Percentiles rank a stretch among this genome's conserved stretches.
Evolutionary conservation across 2,329 filamentous ascomycete species (phyloP).

Genomic region (Cadophora luteo-olivacea): DNA sequence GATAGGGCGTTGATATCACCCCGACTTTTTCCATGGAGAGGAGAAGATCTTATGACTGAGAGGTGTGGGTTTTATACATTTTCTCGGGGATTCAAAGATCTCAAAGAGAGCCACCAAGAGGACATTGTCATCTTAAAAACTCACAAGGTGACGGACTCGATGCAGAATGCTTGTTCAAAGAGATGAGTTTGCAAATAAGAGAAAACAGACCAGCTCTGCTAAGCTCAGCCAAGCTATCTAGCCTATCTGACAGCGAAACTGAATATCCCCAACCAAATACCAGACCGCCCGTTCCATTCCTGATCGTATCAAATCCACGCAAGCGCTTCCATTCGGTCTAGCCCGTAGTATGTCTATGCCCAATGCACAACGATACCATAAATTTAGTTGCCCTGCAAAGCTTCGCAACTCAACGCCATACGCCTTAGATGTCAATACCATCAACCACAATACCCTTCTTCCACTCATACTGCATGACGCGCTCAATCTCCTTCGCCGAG

Average conservation of each 20-base stretch:
- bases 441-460: conserved; percentile 85
- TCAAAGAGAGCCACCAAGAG: too few relatives aligned
- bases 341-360: conserved; percentile 22
- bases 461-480: conserved; percentile 83
- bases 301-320: conserved; percentile 15
- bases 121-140: too few relatives aligned
- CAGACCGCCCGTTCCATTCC: conserved; percentile 13
- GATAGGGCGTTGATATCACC: too few relatives aligned
- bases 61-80: too few relatives aligned
- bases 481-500: conserved; percentile 76
- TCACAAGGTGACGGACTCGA: too few relatives aligned
- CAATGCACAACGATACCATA: conserved; percentile 19
- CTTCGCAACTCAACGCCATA: conserved; percentile 22
- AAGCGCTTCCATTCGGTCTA: conserved; percentile 11
- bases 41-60: too few relatives aligned
- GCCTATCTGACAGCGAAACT: conserved; percentile 14
- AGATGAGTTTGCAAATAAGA: conserved; percentile 23
- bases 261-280: conserved; percentile 4
- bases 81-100: too few relatives aligned
- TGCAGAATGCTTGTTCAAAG: conserved; percentile 8
- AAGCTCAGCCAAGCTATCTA: conserved; percentile 22
- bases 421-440: conserved; percentile 76
- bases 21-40: too few relatives aligned
- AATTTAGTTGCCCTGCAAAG: conserved; percentile 4
- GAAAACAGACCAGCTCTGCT: conserved; percentile 6